A percentile compares a stretch with the other conserved stretches of the same genome.
Evolutionary conservation across 768 basidiomycete species (phyloP).

Genomic region (Tephrocybe rancida): DNA sequence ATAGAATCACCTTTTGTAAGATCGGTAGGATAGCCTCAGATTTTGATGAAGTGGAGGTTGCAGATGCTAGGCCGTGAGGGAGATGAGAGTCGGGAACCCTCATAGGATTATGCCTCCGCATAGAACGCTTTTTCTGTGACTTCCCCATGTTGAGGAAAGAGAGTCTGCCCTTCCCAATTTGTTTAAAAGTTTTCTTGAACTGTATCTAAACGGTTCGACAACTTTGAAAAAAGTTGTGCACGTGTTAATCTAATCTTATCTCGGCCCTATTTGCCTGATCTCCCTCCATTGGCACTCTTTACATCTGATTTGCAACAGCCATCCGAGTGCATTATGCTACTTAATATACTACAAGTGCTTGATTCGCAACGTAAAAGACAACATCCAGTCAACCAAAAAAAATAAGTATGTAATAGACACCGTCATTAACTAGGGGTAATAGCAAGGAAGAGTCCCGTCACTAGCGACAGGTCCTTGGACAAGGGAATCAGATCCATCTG

Average conservation of each 20-base stretch:
- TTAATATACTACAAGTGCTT: constrained; percentile 6
- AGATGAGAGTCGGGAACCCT: constrained; percentile 93
- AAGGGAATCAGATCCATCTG: neutral
- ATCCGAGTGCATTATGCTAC: constrained; percentile 4
- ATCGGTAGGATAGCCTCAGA: constrained; percentile 83
- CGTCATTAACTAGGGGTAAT: constrained; percentile 18
- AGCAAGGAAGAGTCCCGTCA: constrained; percentile 22
- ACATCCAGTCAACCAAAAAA: constrained; percentile 11
- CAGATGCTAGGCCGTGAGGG: constrained; percentile 77
- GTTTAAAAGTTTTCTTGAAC: neutral
- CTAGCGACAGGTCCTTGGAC: constrained; percentile 22
- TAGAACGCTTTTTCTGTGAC: constrained; percentile 83
- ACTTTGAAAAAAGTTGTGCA: constrained; percentile 14
- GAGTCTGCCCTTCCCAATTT: neutral
- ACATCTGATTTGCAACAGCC: neutral
- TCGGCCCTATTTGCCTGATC: too few relatives aligned
- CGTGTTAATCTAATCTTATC: constrained; percentile 20
- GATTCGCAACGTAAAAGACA: constrained; percentile 7
- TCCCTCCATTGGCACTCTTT: too few relatives aligned
- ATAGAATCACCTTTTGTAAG: constrained; percentile 73
- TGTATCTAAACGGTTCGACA: too few relatives aligned
- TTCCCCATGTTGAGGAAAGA: constrained; percentile 75
- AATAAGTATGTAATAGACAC: constrained; percentile 5
- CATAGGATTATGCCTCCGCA: constrained; percentile 92
- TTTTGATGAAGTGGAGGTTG: constrained; percentile 73